Conservation (phyloP, 163 green algal genomes). For the Volvox carteri region DNA sequence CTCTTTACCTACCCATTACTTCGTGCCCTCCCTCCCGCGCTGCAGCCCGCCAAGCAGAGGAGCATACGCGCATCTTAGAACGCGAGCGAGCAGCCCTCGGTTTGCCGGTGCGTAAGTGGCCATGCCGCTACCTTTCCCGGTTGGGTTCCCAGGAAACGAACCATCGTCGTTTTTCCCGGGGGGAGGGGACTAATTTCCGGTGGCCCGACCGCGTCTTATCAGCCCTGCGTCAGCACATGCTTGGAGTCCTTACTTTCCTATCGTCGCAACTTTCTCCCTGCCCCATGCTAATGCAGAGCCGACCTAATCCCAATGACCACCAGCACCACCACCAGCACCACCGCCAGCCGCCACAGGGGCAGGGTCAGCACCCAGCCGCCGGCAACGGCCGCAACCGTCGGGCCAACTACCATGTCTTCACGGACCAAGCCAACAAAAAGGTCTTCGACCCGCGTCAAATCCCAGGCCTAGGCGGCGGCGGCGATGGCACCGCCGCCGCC, state of each 20-base stretch:
- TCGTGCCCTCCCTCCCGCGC: no score
- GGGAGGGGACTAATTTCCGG: no score
- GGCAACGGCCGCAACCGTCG: constrained; percentile 8
- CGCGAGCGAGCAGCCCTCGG: constrained; percentile 40
- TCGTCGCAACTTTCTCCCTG: no score
- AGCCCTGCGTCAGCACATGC: no score
- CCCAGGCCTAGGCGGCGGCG: constrained; percentile 42
- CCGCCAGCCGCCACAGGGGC: background rate
- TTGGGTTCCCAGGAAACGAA: no score
- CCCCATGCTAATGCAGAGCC: no score
- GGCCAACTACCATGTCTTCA: constrained; percentile 38
- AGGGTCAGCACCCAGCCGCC: background rate
- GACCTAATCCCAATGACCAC: background rate
- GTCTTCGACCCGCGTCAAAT: constrained; percentile 51
- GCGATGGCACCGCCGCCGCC: background rate
- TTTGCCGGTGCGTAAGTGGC: constrained; percentile 25
- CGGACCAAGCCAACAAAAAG: constrained; percentile 41
- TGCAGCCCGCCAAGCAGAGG: constrained; percentile 48
- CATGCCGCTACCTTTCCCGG: no score
- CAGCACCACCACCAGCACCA: background rate
- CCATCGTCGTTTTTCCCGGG: no score
- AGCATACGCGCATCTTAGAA: constrained; percentile 53
- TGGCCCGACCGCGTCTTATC: no score
- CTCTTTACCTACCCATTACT: no score
- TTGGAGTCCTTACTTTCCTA: no score